phyloP scores from a whole-genome alignment of 2,329 filamentous ascomycete species.

The Lecanicillium sp. region DNA sequence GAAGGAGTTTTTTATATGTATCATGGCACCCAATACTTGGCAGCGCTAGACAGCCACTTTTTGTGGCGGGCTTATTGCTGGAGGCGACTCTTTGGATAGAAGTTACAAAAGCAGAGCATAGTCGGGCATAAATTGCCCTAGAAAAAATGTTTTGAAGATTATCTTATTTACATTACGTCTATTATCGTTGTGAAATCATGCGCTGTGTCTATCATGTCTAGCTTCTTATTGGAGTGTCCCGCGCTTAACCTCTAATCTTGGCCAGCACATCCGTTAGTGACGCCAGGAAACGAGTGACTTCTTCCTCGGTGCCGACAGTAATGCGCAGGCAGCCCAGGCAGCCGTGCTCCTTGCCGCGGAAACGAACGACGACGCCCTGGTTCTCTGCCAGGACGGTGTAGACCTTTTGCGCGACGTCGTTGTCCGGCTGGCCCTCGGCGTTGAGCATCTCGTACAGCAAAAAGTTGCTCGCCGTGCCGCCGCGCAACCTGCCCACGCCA shows the following conservation, averaged over 20 bases:
- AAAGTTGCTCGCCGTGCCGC: slow-evolving; percentile 81
- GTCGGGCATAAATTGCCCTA: slow-evolving; percentile 4
- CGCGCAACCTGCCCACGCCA: slow-evolving; percentile 75
- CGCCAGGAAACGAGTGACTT: slow-evolving; percentile 72
- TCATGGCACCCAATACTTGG: background rate
- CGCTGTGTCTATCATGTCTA: slow-evolving; percentile 2
- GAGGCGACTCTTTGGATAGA: slow-evolving; percentile 13
- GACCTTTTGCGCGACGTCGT: slow-evolving; percentile 67
- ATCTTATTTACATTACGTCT: slow-evolving; percentile 10
- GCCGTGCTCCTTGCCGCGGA: slow-evolving; percentile 86
- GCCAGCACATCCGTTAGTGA: slow-evolving; percentile 52
- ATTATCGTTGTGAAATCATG: background rate
- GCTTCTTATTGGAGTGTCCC: background rate
- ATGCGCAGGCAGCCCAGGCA: slow-evolving; percentile 85
- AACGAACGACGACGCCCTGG: slow-evolving; percentile 85
- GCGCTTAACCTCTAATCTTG: slow-evolving; percentile 32
- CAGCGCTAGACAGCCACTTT: background rate
- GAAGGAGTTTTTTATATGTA: slow-evolving; percentile 5
- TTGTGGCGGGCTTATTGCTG: slow-evolving; percentile 1
- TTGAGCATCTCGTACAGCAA: slow-evolving; percentile 84
- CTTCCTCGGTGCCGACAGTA: slow-evolving; percentile 83
- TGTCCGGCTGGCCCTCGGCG: slow-evolving; percentile 66
- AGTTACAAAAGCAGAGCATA: background rate
- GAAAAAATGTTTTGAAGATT: background rate
- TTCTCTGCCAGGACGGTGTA: slow-evolving; percentile 83